Percentiles rank a stretch among this genome's conserved stretches.
Conservation (phyloP, 495 filamentous ascomycete genomes). For the Podospora pseudopauciseta region DNA sequence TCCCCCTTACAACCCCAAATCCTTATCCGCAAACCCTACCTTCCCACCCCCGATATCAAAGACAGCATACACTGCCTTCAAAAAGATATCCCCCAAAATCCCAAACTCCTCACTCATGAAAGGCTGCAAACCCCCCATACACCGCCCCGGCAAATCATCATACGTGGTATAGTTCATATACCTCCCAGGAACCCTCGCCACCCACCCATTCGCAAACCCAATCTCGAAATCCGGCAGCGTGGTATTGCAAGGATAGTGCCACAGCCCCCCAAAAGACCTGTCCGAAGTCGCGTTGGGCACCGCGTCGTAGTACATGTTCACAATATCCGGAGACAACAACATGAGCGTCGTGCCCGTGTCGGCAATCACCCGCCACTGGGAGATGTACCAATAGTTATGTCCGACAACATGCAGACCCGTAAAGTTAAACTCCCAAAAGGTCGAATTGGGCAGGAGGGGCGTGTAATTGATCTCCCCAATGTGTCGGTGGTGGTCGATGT, state of each 20-base stretch:
- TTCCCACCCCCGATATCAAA: slow-evolving; percentile 65
- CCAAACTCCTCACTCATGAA: slow-evolving; percentile 53
- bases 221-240: slow-evolving; percentile 52
- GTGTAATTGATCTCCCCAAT: slow-evolving; percentile 55
- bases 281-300: slow-evolving; percentile 61
- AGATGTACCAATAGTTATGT: slow-evolving; percentile 38
- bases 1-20: slow-evolving; percentile 11
- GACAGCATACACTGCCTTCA: slow-evolving; percentile 71
- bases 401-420: slow-evolving; percentile 56
- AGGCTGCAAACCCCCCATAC: slow-evolving; percentile 71
- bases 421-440: slow-evolving; percentile 64
- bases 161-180: slow-evolving; percentile 61
- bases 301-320: slow-evolving; percentile 59
- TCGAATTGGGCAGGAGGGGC: slow-evolving; percentile 56
- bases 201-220: slow-evolving; percentile 49
- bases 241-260: slow-evolving; percentile 53
- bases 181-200: slow-evolving; percentile 64
- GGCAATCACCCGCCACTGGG: slow-evolving; percentile 53
- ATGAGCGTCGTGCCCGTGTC: slow-evolving; percentile 74
- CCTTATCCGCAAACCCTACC: slow-evolving; percentile 62
- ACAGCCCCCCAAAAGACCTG: slow-evolving; percentile 51
- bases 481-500: slow-evolving; percentile 57
- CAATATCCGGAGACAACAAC: slow-evolving; percentile 58
- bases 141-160: slow-evolving; percentile 41
- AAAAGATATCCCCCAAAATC: slow-evolving; percentile 68